Conservation (phyloP, 2,329 filamentous ascomycete genomes). For the Teratosphaeria pseudoeucalypti region DNA sequence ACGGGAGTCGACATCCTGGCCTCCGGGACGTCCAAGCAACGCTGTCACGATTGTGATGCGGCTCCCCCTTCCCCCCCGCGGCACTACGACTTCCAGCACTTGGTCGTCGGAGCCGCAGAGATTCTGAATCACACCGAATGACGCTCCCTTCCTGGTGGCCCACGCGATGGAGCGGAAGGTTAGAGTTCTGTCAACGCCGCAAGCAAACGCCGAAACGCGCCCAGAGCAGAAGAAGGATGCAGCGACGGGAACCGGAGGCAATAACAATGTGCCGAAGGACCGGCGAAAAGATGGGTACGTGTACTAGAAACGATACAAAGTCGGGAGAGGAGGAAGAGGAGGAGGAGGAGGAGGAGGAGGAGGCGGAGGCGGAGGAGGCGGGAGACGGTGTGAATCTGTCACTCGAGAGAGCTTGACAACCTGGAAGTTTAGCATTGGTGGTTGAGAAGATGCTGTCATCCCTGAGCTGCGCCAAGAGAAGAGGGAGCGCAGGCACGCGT, state of each 20-base stretch:
- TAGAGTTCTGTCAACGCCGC: neutral
- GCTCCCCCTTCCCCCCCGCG: neutral
- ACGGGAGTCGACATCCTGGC: conserved; percentile 23
- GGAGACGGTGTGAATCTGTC: neutral
- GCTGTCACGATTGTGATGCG: neutral
- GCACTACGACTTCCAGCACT: conserved; percentile 6
- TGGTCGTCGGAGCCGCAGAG: conserved; percentile 3
- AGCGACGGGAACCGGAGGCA: neutral
- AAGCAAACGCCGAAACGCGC: neutral
- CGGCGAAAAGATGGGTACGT: neutral
- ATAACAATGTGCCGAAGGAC: neutral
- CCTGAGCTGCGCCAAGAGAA: neutral
- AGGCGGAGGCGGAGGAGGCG: too few relatives aligned
- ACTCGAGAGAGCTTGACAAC: neutral
- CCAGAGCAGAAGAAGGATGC: neutral
- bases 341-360: neutral
- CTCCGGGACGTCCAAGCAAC: neutral
- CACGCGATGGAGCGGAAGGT: neutral
- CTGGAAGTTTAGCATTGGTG: neutral
- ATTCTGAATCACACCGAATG: neutral
- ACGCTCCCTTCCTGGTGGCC: neutral
- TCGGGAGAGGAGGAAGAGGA: neutral
- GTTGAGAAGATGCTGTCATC: neutral
- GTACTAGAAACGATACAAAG: too few relatives aligned
- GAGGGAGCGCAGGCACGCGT: neutral